phyloP scores from a whole-genome alignment of 805 yeast species.

The Saturnispora ahearnii region DNA sequence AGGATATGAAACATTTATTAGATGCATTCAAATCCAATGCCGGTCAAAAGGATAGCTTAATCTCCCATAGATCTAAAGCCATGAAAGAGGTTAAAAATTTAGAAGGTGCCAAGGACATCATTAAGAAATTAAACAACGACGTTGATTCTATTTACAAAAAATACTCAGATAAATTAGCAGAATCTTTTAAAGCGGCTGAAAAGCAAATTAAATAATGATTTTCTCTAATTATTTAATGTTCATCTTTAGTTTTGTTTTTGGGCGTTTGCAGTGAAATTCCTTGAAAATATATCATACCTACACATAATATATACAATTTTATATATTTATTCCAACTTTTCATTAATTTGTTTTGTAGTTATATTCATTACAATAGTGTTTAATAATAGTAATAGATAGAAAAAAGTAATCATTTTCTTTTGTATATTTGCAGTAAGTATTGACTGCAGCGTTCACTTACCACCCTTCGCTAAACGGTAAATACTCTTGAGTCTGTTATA shows the following conservation, averaged over 20 bases:
- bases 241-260: background rate
- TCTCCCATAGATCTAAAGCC: slow-evolving; percentile 49
- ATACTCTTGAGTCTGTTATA: slow-evolving; percentile 61
- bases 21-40: slow-evolving; percentile 53
- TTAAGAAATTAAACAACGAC: slow-evolving; percentile 45
- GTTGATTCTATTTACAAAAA: slow-evolving; percentile 65
- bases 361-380: background rate
- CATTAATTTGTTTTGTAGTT: background rate
- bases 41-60: slow-evolving; percentile 38
- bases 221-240: background rate
- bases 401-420: background rate
- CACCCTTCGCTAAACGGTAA: slow-evolving; percentile 43
- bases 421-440: background rate
- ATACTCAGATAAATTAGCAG: slow-evolving; percentile 49
- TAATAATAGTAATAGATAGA: background rate
- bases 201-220: slow-evolving; percentile 12
- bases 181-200: slow-evolving; percentile 48
- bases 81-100: slow-evolving; percentile 42
- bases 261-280: background rate
- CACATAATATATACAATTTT: background rate
- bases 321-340: background rate
- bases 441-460: slow-evolving; percentile 15
- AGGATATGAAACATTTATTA: slow-evolving; percentile 53
- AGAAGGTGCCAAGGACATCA: slow-evolving; percentile 44
- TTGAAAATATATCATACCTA: background rate